Percentiles rank a stretch among this genome's conserved stretches.
These are phyloP conservation scores for Cutaneotrichosporon sp. DNA, from an alignment of 1,284 basidiomycete genomes.

Conservation along the genomic window DNA sequence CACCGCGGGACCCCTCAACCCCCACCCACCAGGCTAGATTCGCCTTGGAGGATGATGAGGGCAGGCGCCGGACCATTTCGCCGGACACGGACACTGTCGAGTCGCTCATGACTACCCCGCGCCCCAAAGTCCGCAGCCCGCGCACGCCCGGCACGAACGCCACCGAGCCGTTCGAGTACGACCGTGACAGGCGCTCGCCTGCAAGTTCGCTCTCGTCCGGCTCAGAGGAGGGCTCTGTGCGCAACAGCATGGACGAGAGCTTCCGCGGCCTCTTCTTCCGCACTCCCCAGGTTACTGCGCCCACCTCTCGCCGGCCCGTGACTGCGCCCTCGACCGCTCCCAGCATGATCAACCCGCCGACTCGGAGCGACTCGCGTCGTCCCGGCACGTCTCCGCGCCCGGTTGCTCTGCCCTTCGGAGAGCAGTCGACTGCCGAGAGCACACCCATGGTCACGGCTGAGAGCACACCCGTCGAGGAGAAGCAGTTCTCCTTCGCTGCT, in stretches of 20 bases:
- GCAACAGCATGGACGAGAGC: conserved; percentile 23
- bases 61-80: not conserved
- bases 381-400: not conserved
- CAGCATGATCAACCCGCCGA: not conserved
- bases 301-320: not conserved
- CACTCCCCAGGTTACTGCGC: conserved; percentile 27
- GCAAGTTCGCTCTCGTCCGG: conserved; percentile 15
- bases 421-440: not conserved
- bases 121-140: not conserved
- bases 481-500: not conserved
- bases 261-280: conserved; percentile 47
- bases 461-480: not conserved
- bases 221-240: conserved; percentile 15
- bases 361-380: not conserved
- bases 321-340: not conserved
- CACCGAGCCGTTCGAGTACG: conserved; percentile 16
- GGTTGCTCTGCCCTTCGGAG: not conserved
- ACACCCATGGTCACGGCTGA: not conserved
- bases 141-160: not conserved
- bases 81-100: conserved; percentile 6
- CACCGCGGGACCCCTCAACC: not conserved
- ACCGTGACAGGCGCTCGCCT: conserved; percentile 10
- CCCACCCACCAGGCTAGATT: not conserved
- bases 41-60: not conserved
- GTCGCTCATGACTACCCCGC: conserved; percentile 8